Conservation (phyloP, 148 eudicot species). For the Mesembryanthemum crystallinum region DNA sequence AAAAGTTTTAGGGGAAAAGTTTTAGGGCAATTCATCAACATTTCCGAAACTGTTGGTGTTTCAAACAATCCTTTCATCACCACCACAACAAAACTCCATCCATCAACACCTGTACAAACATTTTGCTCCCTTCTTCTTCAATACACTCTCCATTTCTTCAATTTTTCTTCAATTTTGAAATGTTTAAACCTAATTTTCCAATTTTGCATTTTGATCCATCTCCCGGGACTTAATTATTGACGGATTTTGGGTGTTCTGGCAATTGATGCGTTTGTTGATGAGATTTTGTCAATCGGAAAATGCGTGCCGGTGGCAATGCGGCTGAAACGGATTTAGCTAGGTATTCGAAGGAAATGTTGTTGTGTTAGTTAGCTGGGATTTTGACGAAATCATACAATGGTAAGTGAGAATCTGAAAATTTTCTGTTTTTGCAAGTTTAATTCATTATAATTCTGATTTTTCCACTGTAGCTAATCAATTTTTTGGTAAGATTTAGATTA, state of each 20-base stretch:
- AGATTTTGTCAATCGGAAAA: not conserved
- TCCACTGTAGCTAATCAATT: too few species aligned
- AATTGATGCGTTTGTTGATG: not conserved
- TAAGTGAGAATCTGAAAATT: not conserved
- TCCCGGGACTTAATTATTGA: not conserved
- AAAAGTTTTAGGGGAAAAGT: slow-evolving; percentile 25
- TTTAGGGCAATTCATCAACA: slow-evolving; percentile 11
- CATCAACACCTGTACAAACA: not conserved
- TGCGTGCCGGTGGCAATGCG: slow-evolving; percentile 10
- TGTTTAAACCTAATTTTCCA: not conserved
- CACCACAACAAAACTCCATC: slow-evolving; percentile 10
- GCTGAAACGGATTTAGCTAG: slow-evolving; percentile 8
- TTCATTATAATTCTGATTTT: not conserved
- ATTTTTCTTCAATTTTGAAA: not conserved
- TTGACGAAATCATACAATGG: slow-evolving; percentile 14
- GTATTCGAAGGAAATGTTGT: slow-evolving; percentile 4
- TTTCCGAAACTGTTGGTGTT: slow-evolving; percentile 23
- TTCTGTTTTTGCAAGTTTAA: not conserved
- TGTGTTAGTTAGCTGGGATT: not conserved
- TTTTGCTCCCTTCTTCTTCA: not conserved
- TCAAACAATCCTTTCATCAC: slow-evolving; percentile 8
- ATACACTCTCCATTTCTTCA: not conserved
- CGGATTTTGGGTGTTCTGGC: not conserved
- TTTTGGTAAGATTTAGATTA: too few species aligned
- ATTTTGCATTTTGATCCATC: not conserved